These are phyloP conservation scores for Heritiera littoralis DNA, from an alignment of 345 rosid species.

Conservation along the genomic window DNA sequence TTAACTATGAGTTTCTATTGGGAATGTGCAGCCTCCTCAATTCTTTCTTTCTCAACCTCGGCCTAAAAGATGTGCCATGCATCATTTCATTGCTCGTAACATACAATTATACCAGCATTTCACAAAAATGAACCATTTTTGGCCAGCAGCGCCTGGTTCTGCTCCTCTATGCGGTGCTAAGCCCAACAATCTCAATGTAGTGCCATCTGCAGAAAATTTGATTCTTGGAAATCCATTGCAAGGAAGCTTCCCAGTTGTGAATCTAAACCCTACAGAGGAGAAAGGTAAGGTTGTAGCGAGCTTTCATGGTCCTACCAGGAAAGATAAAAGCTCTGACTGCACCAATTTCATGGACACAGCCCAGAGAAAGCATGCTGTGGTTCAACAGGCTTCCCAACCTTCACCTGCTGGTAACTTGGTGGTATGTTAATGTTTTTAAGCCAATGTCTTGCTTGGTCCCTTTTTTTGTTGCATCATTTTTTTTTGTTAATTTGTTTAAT, in stretches of 20 bases:
- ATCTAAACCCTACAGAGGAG: slow-evolving; percentile 40
- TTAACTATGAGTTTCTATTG: not conserved
- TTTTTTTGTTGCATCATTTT: slow-evolving; percentile 4
- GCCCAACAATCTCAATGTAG: slow-evolving; percentile 26
- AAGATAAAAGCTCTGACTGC: slow-evolving; percentile 41
- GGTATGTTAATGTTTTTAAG: slow-evolving; percentile 38
- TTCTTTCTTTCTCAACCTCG: slow-evolving; percentile 43
- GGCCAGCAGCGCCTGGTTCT: slow-evolving; percentile 41
- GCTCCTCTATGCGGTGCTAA: slow-evolving; percentile 31
- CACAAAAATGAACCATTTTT: slow-evolving; percentile 39
- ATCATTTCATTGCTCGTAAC: slow-evolving; percentile 54
- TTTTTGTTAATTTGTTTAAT: not conserved
- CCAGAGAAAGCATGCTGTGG: slow-evolving; percentile 36
- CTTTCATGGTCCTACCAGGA: slow-evolving; percentile 22
- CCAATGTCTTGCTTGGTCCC: not conserved
- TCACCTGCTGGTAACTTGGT: slow-evolving; percentile 34
- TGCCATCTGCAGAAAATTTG: slow-evolving; percentile 25
- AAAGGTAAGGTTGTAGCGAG: slow-evolving; percentile 23
- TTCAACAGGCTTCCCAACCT: slow-evolving; percentile 38
- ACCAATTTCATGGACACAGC: slow-evolving; percentile 22
- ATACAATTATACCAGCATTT: slow-evolving; percentile 55
- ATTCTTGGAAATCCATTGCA: slow-evolving; percentile 33
- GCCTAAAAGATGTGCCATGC: slow-evolving; percentile 59
- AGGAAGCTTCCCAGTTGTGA: slow-evolving; percentile 34
- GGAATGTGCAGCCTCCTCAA: slow-evolving; percentile 26